Evolutionary conservation across 495 filamentous ascomycete genomes (phyloP), one percentile per base, ranked within the genome.

Genomic region (Penicillium mononematosum): DNA sequence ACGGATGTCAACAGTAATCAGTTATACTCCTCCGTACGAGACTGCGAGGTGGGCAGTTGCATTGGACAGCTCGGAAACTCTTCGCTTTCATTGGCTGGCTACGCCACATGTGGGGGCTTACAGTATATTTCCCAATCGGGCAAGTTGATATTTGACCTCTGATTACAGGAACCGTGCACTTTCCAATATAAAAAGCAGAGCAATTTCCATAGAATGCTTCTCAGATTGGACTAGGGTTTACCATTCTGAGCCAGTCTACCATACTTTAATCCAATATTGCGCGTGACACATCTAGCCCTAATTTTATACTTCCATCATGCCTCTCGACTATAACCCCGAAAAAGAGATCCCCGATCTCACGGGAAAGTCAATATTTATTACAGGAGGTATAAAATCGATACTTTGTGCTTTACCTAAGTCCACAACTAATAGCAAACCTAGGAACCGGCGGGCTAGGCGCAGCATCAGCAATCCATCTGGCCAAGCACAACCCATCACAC

Each of bases 381-480:
- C 83, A 2, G 84, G 81, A 20, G 84, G 82, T 52, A 84, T 75
- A 45, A 22, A 48, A 20, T 4, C 0, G 12, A 7, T n/a, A 0
- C 2, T 2, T 9, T 55, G 11, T 43, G 0, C 9, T 43, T 7
- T 31, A 25, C 1, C 29, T 43, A n/a, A 38, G 36, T n/a, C 16
- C 27, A 12, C 14, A 31, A 36, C 10, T 51, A 45, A 17, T 20
- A 12, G 6, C 27, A 20, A 47, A 17, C 44, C 32, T 9, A 71
- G 67, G 70, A 59, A 72, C 65, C 54, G 72, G 69, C n/a, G 87
- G 88, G 5, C 72, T 89, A 0, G 86, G 86, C 41, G 78, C 76
- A 53, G 71, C 78, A 58, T 75, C 83, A 16, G 70, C 83, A 31
- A 63, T 73, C 42, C 74, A 78, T 7, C 71, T 87, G 2, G 77